Percentiles rank a stretch among this genome's conserved stretches.
These are phyloP conservation scores for Pyrenochaeta sp. DNA, from an alignment of 2,329 filamentous ascomycete species.

Conservation along the genomic window DNA sequence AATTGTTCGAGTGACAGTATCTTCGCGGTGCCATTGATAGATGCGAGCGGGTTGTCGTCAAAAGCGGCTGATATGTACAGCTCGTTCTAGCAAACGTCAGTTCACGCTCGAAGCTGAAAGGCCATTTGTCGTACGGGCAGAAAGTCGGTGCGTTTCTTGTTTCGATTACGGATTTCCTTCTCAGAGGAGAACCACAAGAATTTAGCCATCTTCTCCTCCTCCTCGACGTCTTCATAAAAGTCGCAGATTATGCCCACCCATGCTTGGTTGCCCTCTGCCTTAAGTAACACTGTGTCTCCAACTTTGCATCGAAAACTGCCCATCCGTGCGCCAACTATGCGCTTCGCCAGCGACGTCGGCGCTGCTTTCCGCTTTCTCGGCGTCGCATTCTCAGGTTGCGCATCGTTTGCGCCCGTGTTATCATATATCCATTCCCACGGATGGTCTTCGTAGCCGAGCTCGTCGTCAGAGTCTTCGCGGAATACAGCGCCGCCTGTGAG, in stretches of 20 bases:
- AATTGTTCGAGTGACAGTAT: slow-evolving; percentile 79
- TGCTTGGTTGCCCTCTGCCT: slow-evolving; percentile 87
- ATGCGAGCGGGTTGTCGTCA: slow-evolving; percentile 84
- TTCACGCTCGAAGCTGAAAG: background rate
- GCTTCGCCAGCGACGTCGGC: slow-evolving; percentile 38
- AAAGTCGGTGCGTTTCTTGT: slow-evolving; percentile 82
- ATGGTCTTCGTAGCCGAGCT: slow-evolving; percentile 66
- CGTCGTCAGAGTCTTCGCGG: slow-evolving; percentile 87
- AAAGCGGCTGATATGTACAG: slow-evolving; percentile 89
- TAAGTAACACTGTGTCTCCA: slow-evolving; percentile 86
- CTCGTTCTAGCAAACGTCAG: slow-evolving; percentile 70
- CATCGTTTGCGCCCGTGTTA: slow-evolving; percentile 27
- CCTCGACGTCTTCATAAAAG: slow-evolving; percentile 70
- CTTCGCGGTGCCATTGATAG: slow-evolving; percentile 88
- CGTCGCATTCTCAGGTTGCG: slow-evolving; percentile 31
- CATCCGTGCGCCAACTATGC: slow-evolving; percentile 83
- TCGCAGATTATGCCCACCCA: slow-evolving; percentile 92
- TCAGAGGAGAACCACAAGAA: slow-evolving; percentile 98
- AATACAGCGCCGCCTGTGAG: slow-evolving; percentile 69
- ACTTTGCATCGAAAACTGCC: slow-evolving; percentile 80
- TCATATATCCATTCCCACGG: slow-evolving; percentile 67
- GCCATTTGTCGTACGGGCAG: slow-evolving; percentile 63
- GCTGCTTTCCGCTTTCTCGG: slow-evolving; percentile 46
- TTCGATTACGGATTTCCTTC: slow-evolving; percentile 83
- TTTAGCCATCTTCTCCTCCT: slow-evolving; percentile 76